Base-by-base conservation (phyloP, 306 rosid genomes). In the Neltuma alba region DNA sequence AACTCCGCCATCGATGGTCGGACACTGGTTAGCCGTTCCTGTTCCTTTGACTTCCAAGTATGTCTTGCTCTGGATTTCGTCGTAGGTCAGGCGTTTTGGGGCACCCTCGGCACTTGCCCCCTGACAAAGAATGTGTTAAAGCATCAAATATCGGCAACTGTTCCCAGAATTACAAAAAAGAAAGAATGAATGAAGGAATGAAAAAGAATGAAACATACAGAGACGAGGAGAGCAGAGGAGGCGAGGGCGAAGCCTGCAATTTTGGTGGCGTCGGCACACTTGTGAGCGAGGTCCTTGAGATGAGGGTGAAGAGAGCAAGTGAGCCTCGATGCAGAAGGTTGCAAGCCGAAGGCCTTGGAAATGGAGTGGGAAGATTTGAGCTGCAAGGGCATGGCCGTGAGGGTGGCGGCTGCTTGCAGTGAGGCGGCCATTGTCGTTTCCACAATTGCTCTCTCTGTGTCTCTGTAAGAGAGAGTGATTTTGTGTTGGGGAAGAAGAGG, bases 21-120 rank as follows among this genome's bases (percentile, higher is more conserved):
- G 99, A 79, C 99, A 96, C 47, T 96, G 99, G 94, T 93, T 96
- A 0, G 99, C 99, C 0, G 99, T 96, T 72, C 97, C 98, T 0
- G 90, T 88, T 38, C 99, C 99, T 68, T 96, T 96, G 7, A 93
- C 99, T 86, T 96, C 99, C 76, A 79, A 0, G 89, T 96, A 96
- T 40, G 99, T 96, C 89, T 93, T 91, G 89, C 98, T 93, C 82
- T 96, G 99, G 83, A 93, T 96, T 84, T 93, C 97, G 13, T 96
- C 99, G 21, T 37, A 96, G 61, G 99, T 96, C 54, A 96, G 85
- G 70, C 99, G 70, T 89, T 89, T 96, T 21, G 98, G 97, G 27
- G 54, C 85, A 54, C 99, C 97, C 80, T 96, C 99, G 0, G 98
- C 99, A 64, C 90, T 80, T 54, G 98, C 99, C 72, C 99, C 99